A percentile compares a stretch with the other conserved stretches of the same genome.
phyloP scores from a whole-genome alignment of 805 yeast genomes.

The Suhomyces pyralidae region DNA sequence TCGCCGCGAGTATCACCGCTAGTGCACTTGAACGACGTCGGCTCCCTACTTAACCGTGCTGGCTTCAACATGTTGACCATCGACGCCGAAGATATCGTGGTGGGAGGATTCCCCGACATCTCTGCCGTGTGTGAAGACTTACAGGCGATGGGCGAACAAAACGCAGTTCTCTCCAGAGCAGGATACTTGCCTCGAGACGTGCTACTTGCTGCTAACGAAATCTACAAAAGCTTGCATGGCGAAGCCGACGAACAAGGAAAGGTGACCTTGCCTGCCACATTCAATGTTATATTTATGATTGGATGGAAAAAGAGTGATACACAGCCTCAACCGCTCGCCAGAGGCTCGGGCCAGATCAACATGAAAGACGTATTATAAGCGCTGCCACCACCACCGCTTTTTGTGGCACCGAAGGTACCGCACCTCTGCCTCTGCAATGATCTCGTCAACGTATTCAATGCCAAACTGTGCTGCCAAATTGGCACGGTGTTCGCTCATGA shows the following conservation, averaged over 20 bases:
- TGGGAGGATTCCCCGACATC: constrained; percentile 70
- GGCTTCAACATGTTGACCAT: constrained; percentile 78
- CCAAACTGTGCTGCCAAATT: not conserved
- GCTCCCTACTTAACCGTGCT: constrained; percentile 66
- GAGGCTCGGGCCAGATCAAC: constrained; percentile 70
- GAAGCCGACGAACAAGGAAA: constrained; percentile 47
- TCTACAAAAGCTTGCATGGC: constrained; percentile 70
- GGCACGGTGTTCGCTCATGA: not conserved
- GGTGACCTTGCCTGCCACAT: constrained; percentile 71
- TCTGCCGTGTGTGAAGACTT: constrained; percentile 65
- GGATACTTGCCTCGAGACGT: constrained; percentile 51
- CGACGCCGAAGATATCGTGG: constrained; percentile 79
- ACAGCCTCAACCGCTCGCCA: constrained; percentile 68
- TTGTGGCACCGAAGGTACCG: not conserved
- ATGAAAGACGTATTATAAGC: constrained; percentile 56
- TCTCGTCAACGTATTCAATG: not conserved
- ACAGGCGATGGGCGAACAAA: constrained; percentile 82
- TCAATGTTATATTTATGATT: constrained; percentile 74
- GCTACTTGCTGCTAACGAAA: constrained; percentile 71
- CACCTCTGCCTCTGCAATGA: not conserved
- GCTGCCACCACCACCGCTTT: not conserved
- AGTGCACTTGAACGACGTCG: constrained; percentile 75
- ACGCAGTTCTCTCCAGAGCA: constrained; percentile 56
- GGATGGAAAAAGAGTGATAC: constrained; percentile 78
- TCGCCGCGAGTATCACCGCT: constrained; percentile 81